phyloP scores from a whole-genome alignment of 2,329 filamentous ascomycete species.

The Cercospora brassicicola region DNA sequence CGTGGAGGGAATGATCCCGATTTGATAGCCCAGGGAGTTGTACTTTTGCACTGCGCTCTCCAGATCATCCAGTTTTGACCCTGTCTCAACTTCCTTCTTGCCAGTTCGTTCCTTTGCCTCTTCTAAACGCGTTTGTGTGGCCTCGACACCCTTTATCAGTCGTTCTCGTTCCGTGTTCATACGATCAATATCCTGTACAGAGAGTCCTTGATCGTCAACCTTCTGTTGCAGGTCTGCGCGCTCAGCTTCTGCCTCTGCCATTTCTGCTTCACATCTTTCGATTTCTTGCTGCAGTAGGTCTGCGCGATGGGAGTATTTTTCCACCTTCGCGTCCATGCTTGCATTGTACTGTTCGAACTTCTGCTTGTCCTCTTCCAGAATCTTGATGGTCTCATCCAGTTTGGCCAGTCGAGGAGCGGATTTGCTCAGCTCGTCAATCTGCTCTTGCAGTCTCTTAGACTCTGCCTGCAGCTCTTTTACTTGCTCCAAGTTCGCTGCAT shows the following conservation, averaged over 20 bases:
- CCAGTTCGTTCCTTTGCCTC: slow-evolving; percentile 79
- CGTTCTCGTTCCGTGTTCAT: slow-evolving; percentile 96
- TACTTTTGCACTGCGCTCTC: slow-evolving; percentile 86
- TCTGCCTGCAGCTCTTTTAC: slow-evolving; percentile 84
- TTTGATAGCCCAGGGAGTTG: slow-evolving; percentile 92
- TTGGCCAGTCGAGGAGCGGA: slow-evolving; percentile 79
- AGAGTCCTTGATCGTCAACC: slow-evolving; percentile 90
- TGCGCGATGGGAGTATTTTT: slow-evolving; percentile 82
- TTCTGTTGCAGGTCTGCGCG: slow-evolving; percentile 74
- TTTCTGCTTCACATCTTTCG: slow-evolving; percentile 71
- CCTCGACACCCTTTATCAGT: slow-evolving; percentile 83
- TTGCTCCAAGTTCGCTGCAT: slow-evolving; percentile 80
- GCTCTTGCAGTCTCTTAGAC: slow-evolving; percentile 73
- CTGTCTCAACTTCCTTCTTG: slow-evolving; percentile 86
- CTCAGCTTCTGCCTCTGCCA: slow-evolving; percentile 80
- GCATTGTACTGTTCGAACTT: slow-evolving; percentile 97
- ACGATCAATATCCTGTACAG: slow-evolving; percentile 97
- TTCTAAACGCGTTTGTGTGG: slow-evolving; percentile 72
- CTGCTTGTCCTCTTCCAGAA: slow-evolving; percentile 87
- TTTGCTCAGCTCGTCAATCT: slow-evolving; percentile 88
- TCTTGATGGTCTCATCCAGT: slow-evolving; percentile 84
- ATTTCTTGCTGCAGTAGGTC: slow-evolving; percentile 84
- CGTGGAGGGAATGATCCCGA: slow-evolving; percentile 80
- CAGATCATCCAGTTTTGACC: slow-evolving; percentile 83
- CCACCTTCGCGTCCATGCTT: slow-evolving; percentile 76